Percentiles rank a stretch among this genome's conserved stretches.
Conservation (phyloP, 352 stramenopile species). For the Peronospora farinosa region DNA sequence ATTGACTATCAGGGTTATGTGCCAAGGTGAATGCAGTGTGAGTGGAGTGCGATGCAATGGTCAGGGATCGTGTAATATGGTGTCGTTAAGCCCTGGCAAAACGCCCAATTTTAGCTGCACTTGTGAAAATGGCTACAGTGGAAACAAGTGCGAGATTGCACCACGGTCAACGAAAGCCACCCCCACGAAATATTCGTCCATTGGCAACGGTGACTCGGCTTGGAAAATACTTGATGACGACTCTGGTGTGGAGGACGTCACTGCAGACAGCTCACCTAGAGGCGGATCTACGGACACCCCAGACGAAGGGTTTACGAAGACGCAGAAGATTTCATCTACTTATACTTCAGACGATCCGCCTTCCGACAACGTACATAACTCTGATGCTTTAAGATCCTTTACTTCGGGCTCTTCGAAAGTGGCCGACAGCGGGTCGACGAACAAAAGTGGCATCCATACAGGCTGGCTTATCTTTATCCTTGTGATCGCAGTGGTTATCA, state of each 20-base stretch:
- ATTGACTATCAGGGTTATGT: background rate
- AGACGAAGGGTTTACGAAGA: background rate
- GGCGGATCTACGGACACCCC: background rate
- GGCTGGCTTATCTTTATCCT: conserved; percentile 55
- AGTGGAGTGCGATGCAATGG: conserved; percentile 70
- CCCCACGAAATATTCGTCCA: conserved; percentile 10
- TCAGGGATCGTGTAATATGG: conserved; percentile 60
- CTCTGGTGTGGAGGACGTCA: background rate
- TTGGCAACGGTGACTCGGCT: conserved; percentile 6
- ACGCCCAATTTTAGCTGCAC: conserved; percentile 52
- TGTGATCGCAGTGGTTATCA: conserved; percentile 48
- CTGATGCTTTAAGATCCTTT: conserved; percentile 8
- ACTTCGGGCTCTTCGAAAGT: conserved; percentile 2
- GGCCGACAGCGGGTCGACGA: conserved; percentile 6
- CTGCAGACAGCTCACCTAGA: background rate
- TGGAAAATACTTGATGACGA: conserved; percentile 1
- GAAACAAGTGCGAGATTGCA: conserved; percentile 39
- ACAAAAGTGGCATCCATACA: conserved; percentile 28
- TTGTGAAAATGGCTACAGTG: conserved; percentile 68
- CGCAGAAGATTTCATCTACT: background rate
- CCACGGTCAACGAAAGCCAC: background rate
- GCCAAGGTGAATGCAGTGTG: conserved; percentile 37
- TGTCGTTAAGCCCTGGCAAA: conserved; percentile 22
- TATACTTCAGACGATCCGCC: conserved; percentile 4
- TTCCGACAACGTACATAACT: conserved; percentile 3